phyloP scores from a whole-genome alignment of 345 rosid genomes.

The Populus euphratica region DNA sequence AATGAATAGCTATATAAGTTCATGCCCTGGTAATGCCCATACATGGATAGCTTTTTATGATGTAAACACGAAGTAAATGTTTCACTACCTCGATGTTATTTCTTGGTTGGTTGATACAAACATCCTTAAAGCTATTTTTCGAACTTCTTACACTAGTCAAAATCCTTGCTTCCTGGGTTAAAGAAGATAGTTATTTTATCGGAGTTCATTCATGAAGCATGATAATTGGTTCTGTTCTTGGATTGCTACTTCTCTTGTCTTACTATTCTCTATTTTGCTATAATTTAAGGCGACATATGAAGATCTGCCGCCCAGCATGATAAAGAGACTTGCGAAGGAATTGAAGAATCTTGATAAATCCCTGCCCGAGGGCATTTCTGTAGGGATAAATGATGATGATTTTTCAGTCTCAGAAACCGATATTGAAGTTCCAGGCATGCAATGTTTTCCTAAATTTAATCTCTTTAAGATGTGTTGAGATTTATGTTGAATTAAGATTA shows the following conservation, averaged over 20 bases:
- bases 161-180: background rate
- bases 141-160: background rate
- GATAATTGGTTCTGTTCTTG: background rate
- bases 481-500: constrained; percentile 11
- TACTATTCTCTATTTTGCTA: background rate
- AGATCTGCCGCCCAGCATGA: background rate
- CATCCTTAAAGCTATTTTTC: background rate
- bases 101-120: background rate
- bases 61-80: background rate
- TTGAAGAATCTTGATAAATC: constrained; percentile 3
- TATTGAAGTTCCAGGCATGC: constrained; percentile 94
- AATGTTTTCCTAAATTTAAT: background rate
- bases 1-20: background rate
- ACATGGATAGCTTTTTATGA: background rate
- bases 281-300: constrained; percentile 1
- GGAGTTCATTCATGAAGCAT: background rate
- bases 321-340: background rate
- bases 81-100: background rate
- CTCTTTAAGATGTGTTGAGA: background rate
- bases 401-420: constrained; percentile 45
- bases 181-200: background rate
- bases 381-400: background rate
- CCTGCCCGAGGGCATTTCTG: background rate
- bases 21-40: background rate
- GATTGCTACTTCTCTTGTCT: background rate